phyloP scores from a whole-genome alignment of 306 rosid species.

The Sesbania bispinosa region DNA sequence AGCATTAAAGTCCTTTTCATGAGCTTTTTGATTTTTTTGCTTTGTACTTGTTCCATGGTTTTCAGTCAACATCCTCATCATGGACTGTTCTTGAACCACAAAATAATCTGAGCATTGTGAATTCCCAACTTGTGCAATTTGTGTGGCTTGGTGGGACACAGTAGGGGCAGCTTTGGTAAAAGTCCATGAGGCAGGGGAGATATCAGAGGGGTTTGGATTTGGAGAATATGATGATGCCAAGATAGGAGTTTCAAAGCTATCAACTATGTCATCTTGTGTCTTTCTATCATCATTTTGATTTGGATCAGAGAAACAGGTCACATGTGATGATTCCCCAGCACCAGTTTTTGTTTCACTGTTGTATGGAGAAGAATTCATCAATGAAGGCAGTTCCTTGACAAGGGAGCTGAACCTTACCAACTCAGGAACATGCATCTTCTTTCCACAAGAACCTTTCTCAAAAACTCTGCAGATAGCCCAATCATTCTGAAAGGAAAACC shows the following conservation, averaged over 20 bases:
- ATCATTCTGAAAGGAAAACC: constrained; percentile 56
- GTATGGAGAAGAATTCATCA: constrained; percentile 62
- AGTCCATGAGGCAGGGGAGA: constrained; percentile 35
- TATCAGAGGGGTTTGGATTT: constrained; percentile 3
- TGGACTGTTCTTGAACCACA: constrained; percentile 36
- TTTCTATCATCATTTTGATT: constrained; percentile 39
- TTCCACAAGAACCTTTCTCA: constrained; percentile 43
- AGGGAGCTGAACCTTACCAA: constrained; percentile 32
- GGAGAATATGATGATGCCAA: constrained; percentile 22
- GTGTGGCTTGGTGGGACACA: constrained; percentile 11
- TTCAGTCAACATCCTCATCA: constrained; percentile 43
- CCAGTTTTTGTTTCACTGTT: constrained; percentile 37
- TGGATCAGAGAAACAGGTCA: constrained; percentile 68
- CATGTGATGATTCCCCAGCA: constrained; percentile 42
- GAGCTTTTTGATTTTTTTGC: constrained; percentile 10
- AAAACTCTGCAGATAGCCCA: constrained; percentile 84
- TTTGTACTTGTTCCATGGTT: constrained; percentile 27
- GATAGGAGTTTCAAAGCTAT: constrained; percentile 11
- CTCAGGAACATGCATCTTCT: constrained; percentile 44
- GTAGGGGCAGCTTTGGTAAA: background rate
- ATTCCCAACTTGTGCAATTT: constrained; percentile 17
- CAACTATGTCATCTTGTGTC: constrained; percentile 27
- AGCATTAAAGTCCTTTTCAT: constrained; percentile 34
- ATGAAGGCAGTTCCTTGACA: constrained; percentile 49
- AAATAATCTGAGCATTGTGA: constrained; percentile 24